Percentiles rank a stretch among this genome's conserved stretches.
Conservation (phyloP, 768 basidiomycete genomes). For the Hemileccinum impolitum region DNA sequence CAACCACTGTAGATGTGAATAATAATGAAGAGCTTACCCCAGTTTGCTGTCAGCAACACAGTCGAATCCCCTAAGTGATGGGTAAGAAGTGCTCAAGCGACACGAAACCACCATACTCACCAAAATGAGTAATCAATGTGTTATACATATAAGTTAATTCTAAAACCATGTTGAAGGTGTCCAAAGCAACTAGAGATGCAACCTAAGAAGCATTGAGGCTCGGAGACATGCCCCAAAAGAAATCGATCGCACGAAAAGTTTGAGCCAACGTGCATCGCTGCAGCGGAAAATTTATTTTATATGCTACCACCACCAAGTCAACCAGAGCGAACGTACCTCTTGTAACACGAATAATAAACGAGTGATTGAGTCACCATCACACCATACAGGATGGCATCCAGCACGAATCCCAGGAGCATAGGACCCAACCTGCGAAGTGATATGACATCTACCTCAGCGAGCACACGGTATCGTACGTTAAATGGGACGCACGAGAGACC, state of each 20-base stretch:
- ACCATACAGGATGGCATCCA: conserved; percentile 36
- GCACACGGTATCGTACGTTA: background rate
- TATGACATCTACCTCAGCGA: background rate
- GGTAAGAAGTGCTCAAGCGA: background rate
- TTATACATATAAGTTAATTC: conserved; percentile 26
- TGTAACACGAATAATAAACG: conserved; percentile 29
- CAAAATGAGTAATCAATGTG: conserved; percentile 25
- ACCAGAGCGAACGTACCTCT: conserved; percentile 13
- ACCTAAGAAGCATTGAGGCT: conserved; percentile 12
- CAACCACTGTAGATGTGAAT: background rate
- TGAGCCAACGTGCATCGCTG: conserved; percentile 22
- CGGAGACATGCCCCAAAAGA: background rate
- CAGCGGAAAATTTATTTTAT: background rate
- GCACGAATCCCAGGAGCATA: conserved; percentile 32
- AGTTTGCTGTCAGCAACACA: conserved; percentile 16
- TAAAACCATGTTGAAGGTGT: conserved; percentile 23
- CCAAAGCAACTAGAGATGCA: conserved; percentile 17
- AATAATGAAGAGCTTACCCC: conserved; percentile 13
- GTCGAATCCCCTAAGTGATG: conserved; percentile 12
- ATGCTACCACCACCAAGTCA: background rate
- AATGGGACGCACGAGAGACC: conserved; percentile 20
- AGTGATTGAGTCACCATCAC: conserved; percentile 34
- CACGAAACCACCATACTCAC: conserved; percentile 7
- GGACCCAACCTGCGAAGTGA: conserved; percentile 30
- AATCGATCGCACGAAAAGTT: conserved; percentile 20